These are phyloP conservation scores for Lipomyces spencermartinsiae DNA, from an alignment of 805 yeast genomes.

Conservation along the genomic window DNA sequence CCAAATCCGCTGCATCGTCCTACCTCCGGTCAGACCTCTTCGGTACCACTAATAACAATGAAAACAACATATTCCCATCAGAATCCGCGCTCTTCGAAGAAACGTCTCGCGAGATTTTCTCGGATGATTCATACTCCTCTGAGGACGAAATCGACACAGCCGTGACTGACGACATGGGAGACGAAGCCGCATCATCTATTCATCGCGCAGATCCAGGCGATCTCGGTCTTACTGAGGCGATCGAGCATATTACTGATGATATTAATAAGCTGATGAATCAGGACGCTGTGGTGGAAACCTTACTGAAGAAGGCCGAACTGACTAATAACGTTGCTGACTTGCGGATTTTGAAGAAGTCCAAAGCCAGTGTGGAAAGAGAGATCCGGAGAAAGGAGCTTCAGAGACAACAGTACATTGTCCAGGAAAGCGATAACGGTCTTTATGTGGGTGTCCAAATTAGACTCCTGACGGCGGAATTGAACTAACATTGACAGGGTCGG, in stretches of 20 bases:
- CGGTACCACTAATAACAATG: conserved; percentile 26
- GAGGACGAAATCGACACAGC: conserved; percentile 43
- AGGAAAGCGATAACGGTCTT: conserved; percentile 79
- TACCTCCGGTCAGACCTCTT: conserved; percentile 35
- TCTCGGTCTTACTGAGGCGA: conserved; percentile 52
- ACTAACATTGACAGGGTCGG: conserved; percentile 30
- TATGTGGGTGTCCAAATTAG: conserved; percentile 56
- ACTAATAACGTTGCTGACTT: conserved; percentile 77
- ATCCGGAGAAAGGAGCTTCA: conserved; percentile 74
- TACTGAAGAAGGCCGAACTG: conserved; percentile 80
- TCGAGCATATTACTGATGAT: conserved; percentile 56
- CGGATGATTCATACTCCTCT: conserved; percentile 37
- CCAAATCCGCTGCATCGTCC: conserved; percentile 9
- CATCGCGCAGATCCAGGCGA: conserved; percentile 73
- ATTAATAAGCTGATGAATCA: conserved; percentile 70
- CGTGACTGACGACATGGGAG: conserved; percentile 40
- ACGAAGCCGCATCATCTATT: conserved; percentile 44
- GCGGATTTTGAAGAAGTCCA: conserved; percentile 70
- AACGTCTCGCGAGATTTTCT: conserved; percentile 37
- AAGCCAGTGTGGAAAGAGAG: conserved; percentile 69
- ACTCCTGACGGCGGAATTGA: background rate
- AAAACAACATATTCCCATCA: conserved; percentile 31
- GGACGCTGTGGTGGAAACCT: conserved; percentile 65
- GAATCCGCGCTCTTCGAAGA: conserved; percentile 38
- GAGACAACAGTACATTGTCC: conserved; percentile 80